These are phyloP conservation scores for Neonectria ditissima DNA, from an alignment of 2,329 filamentous ascomycete species.

Conservation along the genomic window DNA sequence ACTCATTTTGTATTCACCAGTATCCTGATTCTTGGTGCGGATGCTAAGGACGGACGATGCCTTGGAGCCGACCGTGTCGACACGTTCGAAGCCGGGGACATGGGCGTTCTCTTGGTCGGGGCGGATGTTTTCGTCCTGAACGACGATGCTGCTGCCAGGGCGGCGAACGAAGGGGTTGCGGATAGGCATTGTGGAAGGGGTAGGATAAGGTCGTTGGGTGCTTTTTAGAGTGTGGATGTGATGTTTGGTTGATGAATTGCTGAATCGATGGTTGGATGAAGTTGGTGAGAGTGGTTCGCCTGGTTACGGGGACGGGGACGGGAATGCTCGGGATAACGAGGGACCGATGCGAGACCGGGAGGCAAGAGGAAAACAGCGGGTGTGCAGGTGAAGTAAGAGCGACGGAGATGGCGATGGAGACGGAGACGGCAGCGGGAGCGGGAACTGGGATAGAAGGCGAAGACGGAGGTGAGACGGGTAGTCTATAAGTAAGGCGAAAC, in stretches of 20 bases:
- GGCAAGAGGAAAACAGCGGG: background rate
- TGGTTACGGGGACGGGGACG: background rate
- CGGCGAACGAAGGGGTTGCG: slow-evolving; percentile 78
- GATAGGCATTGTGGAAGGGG: slow-evolving; percentile 70
- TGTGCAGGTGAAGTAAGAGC: slow-evolving; percentile 14
- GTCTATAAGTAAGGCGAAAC: background rate
- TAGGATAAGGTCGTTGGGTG: background rate
- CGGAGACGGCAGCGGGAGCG: background rate
- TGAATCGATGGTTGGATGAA: background rate
- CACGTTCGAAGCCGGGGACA: slow-evolving; percentile 66
- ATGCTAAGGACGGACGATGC: slow-evolving; percentile 72
- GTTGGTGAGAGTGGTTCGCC: background rate
- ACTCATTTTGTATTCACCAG: slow-evolving; percentile 82
- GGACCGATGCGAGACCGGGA: background rate
- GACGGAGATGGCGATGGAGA: slow-evolving; percentile 6
- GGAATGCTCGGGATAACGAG: background rate
- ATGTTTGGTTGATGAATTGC: slow-evolving; percentile 1
- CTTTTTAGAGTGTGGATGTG: slow-evolving; percentile 24
- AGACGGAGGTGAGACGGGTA: slow-evolving; percentile 1
- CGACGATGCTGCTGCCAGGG: slow-evolving; percentile 57
- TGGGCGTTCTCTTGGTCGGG: slow-evolving; percentile 50
- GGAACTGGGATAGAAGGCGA: background rate
- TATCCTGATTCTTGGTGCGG: slow-evolving; percentile 70
- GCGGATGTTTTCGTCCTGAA: slow-evolving; percentile 65
- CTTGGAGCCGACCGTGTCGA: slow-evolving; percentile 72